Evolutionary conservation across 768 basidiomycete genomes (phyloP).

Genomic region (Ramaria rubella): DNA sequence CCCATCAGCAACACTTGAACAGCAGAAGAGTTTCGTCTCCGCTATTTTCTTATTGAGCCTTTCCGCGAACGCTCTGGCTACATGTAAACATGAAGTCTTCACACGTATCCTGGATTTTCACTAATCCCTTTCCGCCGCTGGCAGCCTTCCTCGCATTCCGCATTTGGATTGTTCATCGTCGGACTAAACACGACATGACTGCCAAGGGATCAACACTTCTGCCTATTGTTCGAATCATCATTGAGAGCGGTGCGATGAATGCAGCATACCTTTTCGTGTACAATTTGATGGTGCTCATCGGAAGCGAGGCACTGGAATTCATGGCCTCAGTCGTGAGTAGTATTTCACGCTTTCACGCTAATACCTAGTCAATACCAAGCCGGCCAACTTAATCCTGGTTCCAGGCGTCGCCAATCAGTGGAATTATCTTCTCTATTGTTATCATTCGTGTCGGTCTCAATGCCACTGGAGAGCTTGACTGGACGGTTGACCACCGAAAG

Average conservation of each 20-base stretch:
- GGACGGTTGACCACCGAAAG: not conserved
- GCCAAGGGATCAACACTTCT: not conserved
- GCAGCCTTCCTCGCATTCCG: constrained; percentile 12
- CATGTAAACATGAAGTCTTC: not conserved
- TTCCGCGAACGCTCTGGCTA: not conserved
- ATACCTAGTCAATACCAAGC: no score
- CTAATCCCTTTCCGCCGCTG: no score
- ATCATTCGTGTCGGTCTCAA: not conserved
- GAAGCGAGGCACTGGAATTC: constrained; percentile 11
- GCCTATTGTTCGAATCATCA: constrained; percentile 12
- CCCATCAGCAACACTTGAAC: not conserved
- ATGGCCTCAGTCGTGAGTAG: constrained; percentile 12
- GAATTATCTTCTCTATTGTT: not conserved
- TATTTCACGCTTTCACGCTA: no score
- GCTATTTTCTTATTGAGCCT: not conserved
- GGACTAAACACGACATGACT: not conserved
- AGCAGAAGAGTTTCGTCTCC: not conserved
- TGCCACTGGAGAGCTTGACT: not conserved
- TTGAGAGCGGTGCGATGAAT: constrained; percentile 15
- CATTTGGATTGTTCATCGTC: constrained; percentile 13
- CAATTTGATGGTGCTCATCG: constrained; percentile 11
- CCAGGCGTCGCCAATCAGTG: not conserved
- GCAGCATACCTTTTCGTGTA: constrained; percentile 15
- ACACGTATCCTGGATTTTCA: no score
- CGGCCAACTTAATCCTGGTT: not conserved